phyloP scores from a whole-genome alignment of 1,284 basidiomycete genomes.

The Moesziomyces parantarcticus region DNA sequence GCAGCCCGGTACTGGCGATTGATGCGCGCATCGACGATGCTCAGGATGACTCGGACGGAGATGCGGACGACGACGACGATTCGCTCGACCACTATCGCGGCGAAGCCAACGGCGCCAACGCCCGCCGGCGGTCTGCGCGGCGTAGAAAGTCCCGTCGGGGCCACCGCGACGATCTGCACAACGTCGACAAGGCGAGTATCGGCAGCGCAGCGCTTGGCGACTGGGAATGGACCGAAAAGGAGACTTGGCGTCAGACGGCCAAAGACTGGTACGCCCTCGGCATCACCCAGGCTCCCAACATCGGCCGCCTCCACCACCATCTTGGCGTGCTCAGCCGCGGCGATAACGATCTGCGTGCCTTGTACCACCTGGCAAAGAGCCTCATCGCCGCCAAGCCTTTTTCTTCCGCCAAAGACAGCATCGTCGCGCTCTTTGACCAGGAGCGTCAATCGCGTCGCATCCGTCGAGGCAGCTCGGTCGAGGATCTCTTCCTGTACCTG shows the following conservation, averaged over 20 bases:
- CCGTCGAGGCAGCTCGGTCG: constrained; percentile 77
- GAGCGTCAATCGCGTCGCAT: constrained; percentile 72
- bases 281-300: constrained; percentile 86
- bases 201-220: constrained; percentile 85
- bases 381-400: constrained; percentile 76
- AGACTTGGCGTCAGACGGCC: constrained; percentile 89
- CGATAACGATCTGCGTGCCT: constrained; percentile 80
- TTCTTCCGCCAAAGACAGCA: constrained; percentile 83
- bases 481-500: constrained; percentile 87
- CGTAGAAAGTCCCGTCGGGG: not conserved
- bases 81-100: not conserved
- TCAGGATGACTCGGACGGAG: constrained; percentile 15
- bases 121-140: not conserved
- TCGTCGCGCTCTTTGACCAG: constrained; percentile 84
- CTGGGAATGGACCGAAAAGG: constrained; percentile 90
- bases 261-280: constrained; percentile 92
- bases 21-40: constrained; percentile 38
- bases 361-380: constrained; percentile 97
- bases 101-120: not conserved
- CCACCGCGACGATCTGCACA: constrained; percentile 1
- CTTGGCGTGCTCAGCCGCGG: constrained; percentile 84
- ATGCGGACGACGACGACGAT: constrained; percentile 3
- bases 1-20: constrained; percentile 3
- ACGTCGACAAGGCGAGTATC: constrained; percentile 73
- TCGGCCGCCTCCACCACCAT: constrained; percentile 92